Conservation (phyloP, 2,329 filamentous ascomycete genomes). For the Talaromyces sp. region DNA sequence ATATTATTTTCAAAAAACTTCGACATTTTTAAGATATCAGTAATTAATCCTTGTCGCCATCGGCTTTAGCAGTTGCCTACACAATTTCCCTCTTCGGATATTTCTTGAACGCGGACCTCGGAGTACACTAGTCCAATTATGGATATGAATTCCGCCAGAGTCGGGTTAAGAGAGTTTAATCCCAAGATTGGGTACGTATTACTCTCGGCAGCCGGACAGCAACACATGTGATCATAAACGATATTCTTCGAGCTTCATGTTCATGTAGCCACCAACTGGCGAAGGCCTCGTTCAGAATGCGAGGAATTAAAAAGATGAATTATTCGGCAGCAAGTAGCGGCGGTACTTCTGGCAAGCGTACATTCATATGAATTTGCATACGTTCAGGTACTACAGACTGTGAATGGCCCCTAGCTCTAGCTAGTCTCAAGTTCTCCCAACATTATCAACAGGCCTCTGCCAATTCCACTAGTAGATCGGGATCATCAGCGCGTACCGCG, state of each 20-base stretch:
- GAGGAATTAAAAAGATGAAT: not conserved
- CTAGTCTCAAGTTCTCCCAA: not conserved
- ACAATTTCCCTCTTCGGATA: not conserved
- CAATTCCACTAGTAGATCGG: not conserved
- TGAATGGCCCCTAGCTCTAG: not conserved
- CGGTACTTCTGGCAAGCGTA: not conserved
- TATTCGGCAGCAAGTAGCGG: not conserved
- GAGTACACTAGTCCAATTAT: not conserved
- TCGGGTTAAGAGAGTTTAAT: not conserved
- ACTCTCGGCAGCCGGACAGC: not conserved
- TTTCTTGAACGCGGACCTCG: not conserved
- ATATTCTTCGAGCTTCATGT: not conserved
- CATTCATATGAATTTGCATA: not conserved
- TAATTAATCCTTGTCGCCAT: not conserved
- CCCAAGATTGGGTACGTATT: not conserved
- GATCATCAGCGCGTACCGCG: conserved; percentile 1
- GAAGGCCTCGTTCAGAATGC: not conserved
- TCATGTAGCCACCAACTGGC: not conserved
- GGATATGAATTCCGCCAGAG: not conserved
- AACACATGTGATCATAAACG: not conserved
- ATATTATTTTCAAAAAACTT: not conserved
- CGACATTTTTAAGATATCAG: not conserved
- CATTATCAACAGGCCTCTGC: not conserved
- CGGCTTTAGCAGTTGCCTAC: not conserved
- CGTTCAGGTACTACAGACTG: not conserved